phyloP scores from a whole-genome alignment of 208 protist species.

The Tritrichomonas foetus region DNA sequence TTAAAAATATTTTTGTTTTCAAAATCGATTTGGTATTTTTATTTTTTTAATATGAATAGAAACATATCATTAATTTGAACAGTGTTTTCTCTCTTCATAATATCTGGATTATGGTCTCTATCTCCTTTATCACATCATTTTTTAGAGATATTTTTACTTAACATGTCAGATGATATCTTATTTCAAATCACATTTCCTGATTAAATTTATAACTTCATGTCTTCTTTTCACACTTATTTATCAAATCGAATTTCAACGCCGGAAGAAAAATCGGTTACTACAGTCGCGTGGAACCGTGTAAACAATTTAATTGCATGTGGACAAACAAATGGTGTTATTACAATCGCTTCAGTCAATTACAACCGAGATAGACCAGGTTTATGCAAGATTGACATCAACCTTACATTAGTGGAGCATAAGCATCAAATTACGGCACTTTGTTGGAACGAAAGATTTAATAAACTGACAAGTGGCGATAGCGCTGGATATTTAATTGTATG shows the following conservation, averaged over 20 bases:
- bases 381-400: not conserved
- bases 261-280: not conserved
- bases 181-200: no score
- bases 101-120: no score
- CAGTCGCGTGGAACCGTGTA: not conserved
- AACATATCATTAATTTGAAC: no score
- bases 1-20: no score
- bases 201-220: not conserved
- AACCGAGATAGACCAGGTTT: not conserved
- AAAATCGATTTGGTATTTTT: no score
- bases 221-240: slow-evolving; percentile 3
- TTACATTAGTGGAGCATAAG: not conserved
- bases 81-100: no score
- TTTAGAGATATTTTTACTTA: no score
- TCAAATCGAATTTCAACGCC: not conserved
- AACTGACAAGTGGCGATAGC: not conserved
- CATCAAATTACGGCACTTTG: not conserved
- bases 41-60: no score
- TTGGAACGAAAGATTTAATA: slow-evolving; percentile 17
- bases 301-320: not conserved
- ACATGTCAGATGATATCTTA: no score
- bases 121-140: no score
- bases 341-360: not conserved
- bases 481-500: not conserved
- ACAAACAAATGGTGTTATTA: not conserved